Base-by-base conservation (phyloP, 192 early-diverging fungal species). In the Paraglomus occultum region DNA sequence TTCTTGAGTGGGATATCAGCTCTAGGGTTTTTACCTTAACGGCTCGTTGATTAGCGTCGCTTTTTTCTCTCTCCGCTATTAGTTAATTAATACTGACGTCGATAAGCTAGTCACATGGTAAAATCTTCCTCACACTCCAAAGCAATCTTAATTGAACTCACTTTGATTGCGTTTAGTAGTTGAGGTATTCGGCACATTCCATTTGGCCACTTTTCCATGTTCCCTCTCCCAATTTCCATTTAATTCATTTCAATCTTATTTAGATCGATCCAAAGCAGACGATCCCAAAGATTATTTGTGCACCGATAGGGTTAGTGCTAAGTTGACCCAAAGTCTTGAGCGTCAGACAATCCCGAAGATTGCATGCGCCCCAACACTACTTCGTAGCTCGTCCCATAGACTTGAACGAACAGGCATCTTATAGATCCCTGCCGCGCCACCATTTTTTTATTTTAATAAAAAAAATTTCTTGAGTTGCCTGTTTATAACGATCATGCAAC, bases 271-370 rank as follows among this genome's bases (percentile, higher is more conserved):
- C 57, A 69, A 53, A 60, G 38, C 53, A 58, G 52, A 58, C 39
- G 42, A 60, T 53, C 67, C 43, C 57, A 58, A 53, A 69, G 67
- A 42, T 69, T 58, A 17, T 58, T 31, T 46, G 67, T 40, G 67
- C 52, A 42, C 67, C 67, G 40, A 17, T 46, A 31, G 53, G 67
- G 67, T 53, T 44, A 69, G 67, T 69, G 4, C 15, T 6, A 58
- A 42, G 67, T 59, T 12, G 67, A 22, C 67, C 43, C 57, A 43
- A 53, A 69, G 67, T 18, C 67, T 69, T 69, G 67, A 69, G 55
- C 67, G 43, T 69, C 67, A 58, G 53, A 58, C 1, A 58, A 54
- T 53, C 67, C 43, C 57, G 50, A 53, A 69, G 67, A 17, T 69
- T 18, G 43, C 40, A 20, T 58, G 67, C 43, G 52, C 46, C 67